phyloP scores from a whole-genome alignment of 345 rosid species.

The Pelargonium nanum region DNA sequence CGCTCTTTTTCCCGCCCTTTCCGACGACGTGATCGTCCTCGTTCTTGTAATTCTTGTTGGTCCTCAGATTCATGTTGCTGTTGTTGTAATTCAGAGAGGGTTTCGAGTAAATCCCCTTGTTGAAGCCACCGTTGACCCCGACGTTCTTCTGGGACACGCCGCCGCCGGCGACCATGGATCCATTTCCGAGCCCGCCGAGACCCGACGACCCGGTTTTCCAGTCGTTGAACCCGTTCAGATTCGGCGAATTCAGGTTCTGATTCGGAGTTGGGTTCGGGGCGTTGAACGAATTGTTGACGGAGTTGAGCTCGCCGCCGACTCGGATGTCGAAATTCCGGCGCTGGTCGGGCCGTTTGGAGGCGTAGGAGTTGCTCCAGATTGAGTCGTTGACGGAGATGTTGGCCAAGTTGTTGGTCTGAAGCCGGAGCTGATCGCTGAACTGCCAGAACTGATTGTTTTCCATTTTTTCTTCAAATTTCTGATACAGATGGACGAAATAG shows the following conservation, averaged over 20 bases:
- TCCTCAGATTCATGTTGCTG: constrained; percentile 24
- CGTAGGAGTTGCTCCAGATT: constrained; percentile 66
- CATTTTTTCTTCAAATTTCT: no score
- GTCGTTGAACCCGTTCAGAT: background rate
- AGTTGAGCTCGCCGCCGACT: constrained; percentile 32
- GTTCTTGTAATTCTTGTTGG: constrained; percentile 41
- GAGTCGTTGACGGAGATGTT: constrained; percentile 78
- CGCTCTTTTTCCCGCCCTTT: no score
- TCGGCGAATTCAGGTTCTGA: no score
- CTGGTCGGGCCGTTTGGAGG: constrained; percentile 47
- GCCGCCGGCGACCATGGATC: background rate
- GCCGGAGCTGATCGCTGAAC: constrained; percentile 89
- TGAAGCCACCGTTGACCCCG: constrained; percentile 66
- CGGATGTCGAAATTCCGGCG: constrained; percentile 71
- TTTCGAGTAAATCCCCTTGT: constrained; percentile 62
- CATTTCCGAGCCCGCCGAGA: background rate
- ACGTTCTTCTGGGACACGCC: constrained; percentile 26
- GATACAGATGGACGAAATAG: no score
- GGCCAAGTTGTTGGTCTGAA: constrained; percentile 53
- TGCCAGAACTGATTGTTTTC: constrained; percentile 87
- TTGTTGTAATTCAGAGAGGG: constrained; percentile 11
- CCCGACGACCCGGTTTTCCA: no score
- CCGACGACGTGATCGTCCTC: no score
- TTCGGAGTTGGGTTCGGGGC: no score
- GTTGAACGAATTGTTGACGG: constrained; percentile 5